Base-by-base conservation (phyloP, 257 asterid species). In the Capsicum pubescens region DNA sequence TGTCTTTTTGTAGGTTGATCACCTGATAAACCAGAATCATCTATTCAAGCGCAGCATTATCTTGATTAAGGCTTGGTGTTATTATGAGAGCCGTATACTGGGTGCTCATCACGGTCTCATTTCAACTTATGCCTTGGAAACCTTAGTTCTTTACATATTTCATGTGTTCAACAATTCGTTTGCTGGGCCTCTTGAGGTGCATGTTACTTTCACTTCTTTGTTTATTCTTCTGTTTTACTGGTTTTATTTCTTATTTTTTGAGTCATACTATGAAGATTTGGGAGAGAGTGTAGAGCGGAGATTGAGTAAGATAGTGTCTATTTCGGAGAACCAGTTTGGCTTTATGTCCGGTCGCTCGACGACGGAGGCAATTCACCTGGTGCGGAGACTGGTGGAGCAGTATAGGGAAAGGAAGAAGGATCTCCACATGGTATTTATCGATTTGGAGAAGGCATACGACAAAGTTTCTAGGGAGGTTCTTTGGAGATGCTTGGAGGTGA, bases 91-190 rank as follows among this genome's bases (percentile, higher is more conserved):
- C 86, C 98, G 98, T 50, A 88, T 94, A 85, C 84, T 97, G 88
- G 99, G 99, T 81, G 98, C 99, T 78, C 98, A 92, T 87, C 99
- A 94, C 72, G 99, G 99, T 77, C 94, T 96, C 67, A 94, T 96
- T 77, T 96, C 99, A 83, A 96, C 99, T 36, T 96, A 96, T 82
- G 99, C 98, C 81, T 87, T 96, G 91, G 99, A 96, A 92, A 93
- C 97, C 78, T 84, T 97, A 69, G 98, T 97, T 85, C 97, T 97
- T 74, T 97, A 94, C 87, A 92, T 97, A 88, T 94, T 97, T 90
- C 98, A 97, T 14, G 94, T 93, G 85, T 97, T 91, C 92, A 92
- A 94, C 92, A 92, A 92, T 86, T 90, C 97, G 85, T 93, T 97
- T 86, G 90, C 89, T 52, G 98, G 99, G 81, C 99, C 99, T 2